phyloP scores from a whole-genome alignment of 1,139 yeast genomes.

The Candida frijolesensis region DNA sequence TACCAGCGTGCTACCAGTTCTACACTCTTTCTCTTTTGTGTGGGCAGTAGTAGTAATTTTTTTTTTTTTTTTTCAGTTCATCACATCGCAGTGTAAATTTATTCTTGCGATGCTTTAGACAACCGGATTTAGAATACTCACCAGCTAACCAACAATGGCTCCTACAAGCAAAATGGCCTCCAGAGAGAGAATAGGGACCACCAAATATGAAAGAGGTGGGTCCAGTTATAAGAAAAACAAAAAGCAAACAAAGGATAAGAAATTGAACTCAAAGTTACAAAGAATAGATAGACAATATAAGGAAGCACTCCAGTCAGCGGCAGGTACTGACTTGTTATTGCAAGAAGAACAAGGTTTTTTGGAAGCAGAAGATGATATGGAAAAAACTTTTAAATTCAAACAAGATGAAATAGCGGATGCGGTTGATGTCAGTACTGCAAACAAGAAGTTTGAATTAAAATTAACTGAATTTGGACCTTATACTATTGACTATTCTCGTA shows the following conservation, averaged over 20 bases:
- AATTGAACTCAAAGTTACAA: conserved; percentile 64
- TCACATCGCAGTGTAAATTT: neutral
- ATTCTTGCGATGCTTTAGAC: too few species aligned
- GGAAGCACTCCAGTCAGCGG: conserved; percentile 79
- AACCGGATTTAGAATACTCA: neutral
- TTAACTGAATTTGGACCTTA: conserved; percentile 88
- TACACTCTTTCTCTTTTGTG: neutral
- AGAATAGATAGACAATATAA: conserved; percentile 72
- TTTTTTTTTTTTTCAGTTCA: conserved; percentile 1
- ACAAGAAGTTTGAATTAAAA: conserved; percentile 73
- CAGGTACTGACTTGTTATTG: conserved; percentile 80
- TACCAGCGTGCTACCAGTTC: too few species aligned
- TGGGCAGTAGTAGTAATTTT: neutral
- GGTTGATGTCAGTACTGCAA: conserved; percentile 79
- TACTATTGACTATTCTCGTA: conserved; percentile 74
- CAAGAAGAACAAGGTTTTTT: conserved; percentile 84
- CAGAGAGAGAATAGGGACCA: conserved; percentile 21
- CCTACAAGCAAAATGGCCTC: conserved; percentile 1
- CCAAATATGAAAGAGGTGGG: conserved; percentile 19
- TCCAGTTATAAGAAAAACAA: conserved; percentile 5
- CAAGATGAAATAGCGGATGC: conserved; percentile 77
- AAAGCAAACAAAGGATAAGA: conserved; percentile 52
- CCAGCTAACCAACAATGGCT: neutral
- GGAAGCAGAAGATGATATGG: conserved; percentile 89
- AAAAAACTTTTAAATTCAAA: conserved; percentile 79